phyloP scores from a whole-genome alignment of 2,329 filamentous ascomycete genomes.

The Hortaea werneckii region DNA sequence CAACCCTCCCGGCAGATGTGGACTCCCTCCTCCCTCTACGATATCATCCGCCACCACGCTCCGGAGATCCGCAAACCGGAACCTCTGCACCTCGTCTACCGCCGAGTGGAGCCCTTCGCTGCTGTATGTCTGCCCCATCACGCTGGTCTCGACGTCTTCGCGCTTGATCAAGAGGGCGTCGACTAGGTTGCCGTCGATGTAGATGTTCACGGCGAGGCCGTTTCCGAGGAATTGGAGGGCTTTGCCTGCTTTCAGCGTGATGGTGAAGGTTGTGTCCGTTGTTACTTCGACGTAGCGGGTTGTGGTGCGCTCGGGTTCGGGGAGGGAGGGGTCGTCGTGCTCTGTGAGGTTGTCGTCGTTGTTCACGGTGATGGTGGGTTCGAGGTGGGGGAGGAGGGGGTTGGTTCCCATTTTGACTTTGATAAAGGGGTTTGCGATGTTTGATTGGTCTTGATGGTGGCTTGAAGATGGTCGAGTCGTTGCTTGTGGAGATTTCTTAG shows the following conservation, averaged over 20 bases:
- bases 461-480: no score
- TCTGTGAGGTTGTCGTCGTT: slow-evolving; percentile 14
- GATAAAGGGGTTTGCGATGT: slow-evolving; percentile 4
- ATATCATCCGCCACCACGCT: no score
- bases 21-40: no score
- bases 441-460: no score
- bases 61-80: no score
- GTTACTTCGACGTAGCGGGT: slow-evolving; percentile 15
- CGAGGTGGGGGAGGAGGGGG: slow-evolving; percentile 1
- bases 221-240: slow-evolving; percentile 7
- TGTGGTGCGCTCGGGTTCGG: slow-evolving; percentile 4
- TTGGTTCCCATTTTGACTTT: slow-evolving; percentile 9
- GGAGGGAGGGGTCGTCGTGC: slow-evolving; percentile 7
- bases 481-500: no score
- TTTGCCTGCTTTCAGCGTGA: slow-evolving; percentile 4
- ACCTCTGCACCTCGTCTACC: no score
- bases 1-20: no score
- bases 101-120: no score
- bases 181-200: slow-evolving; percentile 7
- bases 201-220: slow-evolving; percentile 4
- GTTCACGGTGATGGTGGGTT: slow-evolving; percentile 7
- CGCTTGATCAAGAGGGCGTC: background rate
- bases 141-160: no score
- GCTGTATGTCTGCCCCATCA: no score
- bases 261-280: slow-evolving; percentile 10